Conservation (phyloP, 2,329 filamentous ascomycete genomes). For the Orbilia blumenaviensis region DNA sequence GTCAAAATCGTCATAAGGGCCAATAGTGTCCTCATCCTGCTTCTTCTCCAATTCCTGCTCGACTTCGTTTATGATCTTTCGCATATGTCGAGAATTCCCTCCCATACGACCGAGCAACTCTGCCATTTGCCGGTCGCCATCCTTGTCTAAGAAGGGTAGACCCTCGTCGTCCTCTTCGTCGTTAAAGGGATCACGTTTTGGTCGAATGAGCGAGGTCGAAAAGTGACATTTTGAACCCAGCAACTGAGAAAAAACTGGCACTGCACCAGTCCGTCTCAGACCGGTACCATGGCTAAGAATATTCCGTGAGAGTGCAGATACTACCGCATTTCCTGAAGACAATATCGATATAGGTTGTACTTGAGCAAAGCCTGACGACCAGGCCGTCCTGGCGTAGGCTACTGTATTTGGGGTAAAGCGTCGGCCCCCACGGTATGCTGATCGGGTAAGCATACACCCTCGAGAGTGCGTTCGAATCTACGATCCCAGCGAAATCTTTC, state of each 20-base stretch:
- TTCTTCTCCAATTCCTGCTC: conserved; percentile 36
- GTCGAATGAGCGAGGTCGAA: conserved; percentile 4
- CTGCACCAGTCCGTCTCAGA: neutral
- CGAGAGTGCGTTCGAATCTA: neutral
- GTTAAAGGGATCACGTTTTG: too few species aligned
- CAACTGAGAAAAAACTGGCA: neutral
- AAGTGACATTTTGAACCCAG: conserved; percentile 2
- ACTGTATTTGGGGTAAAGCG: conserved; percentile 38
- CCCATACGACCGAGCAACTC: conserved; percentile 35
- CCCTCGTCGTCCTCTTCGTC: conserved; percentile 22
- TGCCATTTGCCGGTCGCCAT: conserved; percentile 18
- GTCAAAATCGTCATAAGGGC: conserved; percentile 44
- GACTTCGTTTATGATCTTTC: conserved; percentile 33
- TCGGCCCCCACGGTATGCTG: conserved; percentile 42
- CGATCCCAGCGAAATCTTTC: conserved; percentile 1
- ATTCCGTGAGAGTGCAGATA: neutral
- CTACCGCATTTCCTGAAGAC: neutral
- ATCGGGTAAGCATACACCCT: conserved; percentile 47
- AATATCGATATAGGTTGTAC: conserved; percentile 2
- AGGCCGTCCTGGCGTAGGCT: conserved; percentile 5
- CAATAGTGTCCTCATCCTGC: conserved; percentile 1
- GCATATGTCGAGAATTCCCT: conserved; percentile 34
- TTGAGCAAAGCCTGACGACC: neutral
- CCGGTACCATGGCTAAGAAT: neutral
- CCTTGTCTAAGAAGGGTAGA: conserved; percentile 6